Evolutionary conservation across 305 asterid species (phyloP).

Genomic region (Caryopteris hybrid): DNA sequence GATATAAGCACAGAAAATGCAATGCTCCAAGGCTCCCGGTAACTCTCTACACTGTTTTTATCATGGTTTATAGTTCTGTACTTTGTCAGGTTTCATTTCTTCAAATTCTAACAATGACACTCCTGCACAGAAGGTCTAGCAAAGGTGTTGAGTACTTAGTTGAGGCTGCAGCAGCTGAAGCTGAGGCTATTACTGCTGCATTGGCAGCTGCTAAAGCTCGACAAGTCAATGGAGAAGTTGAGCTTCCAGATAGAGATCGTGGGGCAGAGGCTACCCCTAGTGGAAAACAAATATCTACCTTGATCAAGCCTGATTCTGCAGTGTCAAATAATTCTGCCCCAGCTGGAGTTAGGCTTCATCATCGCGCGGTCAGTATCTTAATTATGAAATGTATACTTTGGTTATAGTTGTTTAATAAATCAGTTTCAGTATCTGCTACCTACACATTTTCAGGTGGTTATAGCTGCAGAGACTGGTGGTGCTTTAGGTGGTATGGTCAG

Average conservation of each 20-base stretch:
- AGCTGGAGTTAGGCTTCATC: constrained; percentile 98
- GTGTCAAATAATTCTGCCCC: constrained; percentile 61
- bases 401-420: background rate
- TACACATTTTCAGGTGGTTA: constrained; percentile 68
- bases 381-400: constrained; percentile 19
- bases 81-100: constrained; percentile 8
- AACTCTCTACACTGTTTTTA: constrained; percentile 13
- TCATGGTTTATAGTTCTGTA: background rate
- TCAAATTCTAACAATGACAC: constrained; percentile 17
- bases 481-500: constrained; percentile 99
- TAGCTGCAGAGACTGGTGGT: constrained; percentile 99
- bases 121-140: constrained; percentile 60
- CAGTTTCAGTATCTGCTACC: constrained; percentile 18
- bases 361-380: constrained; percentile 83
- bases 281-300: constrained; percentile 69
- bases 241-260: constrained; percentile 89
- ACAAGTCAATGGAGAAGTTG: constrained; percentile 89
- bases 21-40: constrained; percentile 81
- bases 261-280: constrained; percentile 98
- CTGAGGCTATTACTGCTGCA: constrained; percentile 95
- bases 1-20: constrained; percentile 97
- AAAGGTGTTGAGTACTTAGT: constrained; percentile 96
- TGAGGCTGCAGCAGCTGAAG: constrained; percentile 99
- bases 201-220: constrained; percentile 99
- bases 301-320: constrained; percentile 85